Evolutionary conservation across 345 rosid species (phyloP).

Genomic region (Syzygium aromaticum): DNA sequence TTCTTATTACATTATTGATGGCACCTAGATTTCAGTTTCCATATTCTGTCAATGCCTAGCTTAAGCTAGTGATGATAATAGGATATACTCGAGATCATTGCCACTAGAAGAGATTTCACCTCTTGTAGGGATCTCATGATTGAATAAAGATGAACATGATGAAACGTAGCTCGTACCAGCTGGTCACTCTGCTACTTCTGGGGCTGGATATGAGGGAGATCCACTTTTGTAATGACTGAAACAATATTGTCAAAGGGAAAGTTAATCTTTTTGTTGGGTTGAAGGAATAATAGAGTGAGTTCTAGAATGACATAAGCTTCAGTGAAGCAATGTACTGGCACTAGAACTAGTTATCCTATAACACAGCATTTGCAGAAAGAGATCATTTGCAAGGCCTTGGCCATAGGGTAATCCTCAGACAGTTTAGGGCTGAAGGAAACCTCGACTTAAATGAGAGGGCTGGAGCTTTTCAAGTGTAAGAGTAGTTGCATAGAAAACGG

Average conservation of each 20-base stretch:
- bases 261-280: neutral
- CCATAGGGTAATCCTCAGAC: neutral
- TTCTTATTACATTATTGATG: neutral
- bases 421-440: neutral
- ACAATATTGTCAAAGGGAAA: neutral
- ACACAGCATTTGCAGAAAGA: neutral
- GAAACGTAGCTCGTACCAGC: neutral
- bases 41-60: neutral
- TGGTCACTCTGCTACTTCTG: neutral
- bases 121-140: neutral
- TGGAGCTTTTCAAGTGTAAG: neutral
- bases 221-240: neutral
- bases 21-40: neutral
- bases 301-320: neutral
- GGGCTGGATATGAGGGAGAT: neutral
- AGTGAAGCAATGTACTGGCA: neutral
- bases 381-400: neutral
- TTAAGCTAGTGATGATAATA: neutral
- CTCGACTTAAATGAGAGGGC: neutral
- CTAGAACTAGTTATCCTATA: neutral
- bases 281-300: neutral
- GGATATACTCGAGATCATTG: neutral
- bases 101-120: neutral
- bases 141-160: neutral
- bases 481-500: neutral